These are phyloP conservation scores for Mangifera indica DNA, from an alignment of 345 rosid species.

Conservation along the genomic window DNA sequence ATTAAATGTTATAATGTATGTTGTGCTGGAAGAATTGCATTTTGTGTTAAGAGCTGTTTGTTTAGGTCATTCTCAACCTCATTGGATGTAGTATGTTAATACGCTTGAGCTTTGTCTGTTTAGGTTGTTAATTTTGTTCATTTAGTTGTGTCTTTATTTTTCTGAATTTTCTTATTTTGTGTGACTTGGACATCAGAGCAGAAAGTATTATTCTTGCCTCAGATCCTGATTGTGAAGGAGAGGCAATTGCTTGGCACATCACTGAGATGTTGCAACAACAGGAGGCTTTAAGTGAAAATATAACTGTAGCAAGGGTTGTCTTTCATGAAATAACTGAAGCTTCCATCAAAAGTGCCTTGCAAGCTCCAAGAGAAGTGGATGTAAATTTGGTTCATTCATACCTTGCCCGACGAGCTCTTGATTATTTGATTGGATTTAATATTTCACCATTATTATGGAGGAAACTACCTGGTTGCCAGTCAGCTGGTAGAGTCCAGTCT, in stretches of 20 bases:
- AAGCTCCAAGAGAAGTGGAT: constrained; percentile 79
- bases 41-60: background rate
- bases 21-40: background rate
- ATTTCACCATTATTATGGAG: constrained; percentile 95
- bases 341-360: constrained; percentile 75
- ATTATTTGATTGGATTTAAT: constrained; percentile 91
- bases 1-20: background rate
- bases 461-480: constrained; percentile 95
- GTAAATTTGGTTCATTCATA: constrained; percentile 87
- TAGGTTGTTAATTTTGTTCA: constrained; percentile 5
- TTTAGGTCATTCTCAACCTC: background rate
- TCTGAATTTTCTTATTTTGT: constrained; percentile 36
- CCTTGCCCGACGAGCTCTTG: constrained; percentile 96
- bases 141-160: constrained; percentile 19
- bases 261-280: constrained; percentile 95
- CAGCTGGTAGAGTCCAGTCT: constrained; percentile 98
- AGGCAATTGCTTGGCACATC: constrained; percentile 99
- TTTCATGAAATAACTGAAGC: constrained; percentile 96
- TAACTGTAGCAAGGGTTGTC: constrained; percentile 82
- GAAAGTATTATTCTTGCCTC: constrained; percentile 95
- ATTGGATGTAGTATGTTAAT: background rate
- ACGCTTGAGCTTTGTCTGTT: background rate
- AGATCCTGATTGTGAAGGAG: constrained; percentile 99
- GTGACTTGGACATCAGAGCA: constrained; percentile 69
- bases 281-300: constrained; percentile 73